Percentiles rank a stretch among this genome's conserved stretches.
Conservation (phyloP, 192 early-diverging fungal species). For the Coemansia aciculifera region DNA sequence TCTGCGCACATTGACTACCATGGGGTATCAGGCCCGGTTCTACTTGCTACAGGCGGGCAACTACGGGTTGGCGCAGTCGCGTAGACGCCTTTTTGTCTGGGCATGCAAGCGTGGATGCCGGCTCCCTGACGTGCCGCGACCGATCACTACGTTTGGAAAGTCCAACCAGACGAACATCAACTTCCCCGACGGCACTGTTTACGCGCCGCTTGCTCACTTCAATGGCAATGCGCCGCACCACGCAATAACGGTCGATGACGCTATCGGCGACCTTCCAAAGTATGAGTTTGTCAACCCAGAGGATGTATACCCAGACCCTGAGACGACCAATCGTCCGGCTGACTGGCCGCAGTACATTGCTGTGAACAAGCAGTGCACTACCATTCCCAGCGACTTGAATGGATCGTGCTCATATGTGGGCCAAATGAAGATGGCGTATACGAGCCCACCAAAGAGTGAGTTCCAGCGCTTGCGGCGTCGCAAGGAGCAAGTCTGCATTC, state of each 20-base stretch:
- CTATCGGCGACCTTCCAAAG: conserved; percentile 67
- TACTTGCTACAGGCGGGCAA: conserved; percentile 66
- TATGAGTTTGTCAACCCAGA: conserved; percentile 67
- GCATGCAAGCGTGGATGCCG: conserved; percentile 57
- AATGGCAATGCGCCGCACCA: conserved; percentile 59
- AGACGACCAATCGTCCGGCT: conserved; percentile 13
- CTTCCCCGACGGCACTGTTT: conserved; percentile 46
- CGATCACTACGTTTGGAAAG: conserved; percentile 57
- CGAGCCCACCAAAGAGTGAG: conserved; percentile 49
- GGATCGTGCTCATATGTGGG: conserved; percentile 49
- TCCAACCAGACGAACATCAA: conserved; percentile 44
- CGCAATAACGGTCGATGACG: conserved; percentile 61
- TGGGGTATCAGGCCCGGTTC: conserved; percentile 70
- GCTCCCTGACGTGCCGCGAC: conserved; percentile 62
- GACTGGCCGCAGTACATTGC: conserved; percentile 36
- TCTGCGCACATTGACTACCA: conserved; percentile 59
- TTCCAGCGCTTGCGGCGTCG: conserved; percentile 56
- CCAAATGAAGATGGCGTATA: conserved; percentile 45
- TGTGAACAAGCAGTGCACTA: conserved; percentile 21
- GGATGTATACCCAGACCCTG: conserved; percentile 40
- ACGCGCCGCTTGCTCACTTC: conserved; percentile 48
- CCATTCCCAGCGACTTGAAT: conserved; percentile 10
- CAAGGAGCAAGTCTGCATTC: conserved; percentile 31
- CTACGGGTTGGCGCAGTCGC: conserved; percentile 64
- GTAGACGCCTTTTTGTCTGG: conserved; percentile 68